These are phyloP conservation scores for Mortierella antarctica DNA, from an alignment of 192 early-diverging fungal species.

Conservation along the genomic window DNA sequence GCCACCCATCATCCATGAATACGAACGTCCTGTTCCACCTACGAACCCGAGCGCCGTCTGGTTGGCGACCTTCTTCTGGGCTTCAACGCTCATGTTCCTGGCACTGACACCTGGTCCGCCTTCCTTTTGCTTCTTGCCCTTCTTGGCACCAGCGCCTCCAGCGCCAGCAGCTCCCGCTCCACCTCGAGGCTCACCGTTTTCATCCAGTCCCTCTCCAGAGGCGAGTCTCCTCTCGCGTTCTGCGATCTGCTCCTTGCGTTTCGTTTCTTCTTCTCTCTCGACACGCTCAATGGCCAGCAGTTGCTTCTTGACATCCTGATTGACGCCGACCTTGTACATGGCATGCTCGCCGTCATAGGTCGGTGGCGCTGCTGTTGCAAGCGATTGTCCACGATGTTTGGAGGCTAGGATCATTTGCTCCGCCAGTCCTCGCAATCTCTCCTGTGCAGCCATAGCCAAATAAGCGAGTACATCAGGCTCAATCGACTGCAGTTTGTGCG, in stretches of 20 bases:
- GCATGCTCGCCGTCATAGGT: conserved; percentile 65
- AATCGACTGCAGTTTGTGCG: conserved; percentile 54
- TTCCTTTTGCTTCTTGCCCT: conserved; percentile 36
- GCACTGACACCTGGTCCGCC: conserved; percentile 58
- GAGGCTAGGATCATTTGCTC: conserved; percentile 78
- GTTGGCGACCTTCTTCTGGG: conserved; percentile 47
- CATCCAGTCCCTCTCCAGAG: conserved; percentile 37
- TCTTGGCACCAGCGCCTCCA: conserved; percentile 15
- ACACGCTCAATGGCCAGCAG: conserved; percentile 76
- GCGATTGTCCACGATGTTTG: conserved; percentile 74
- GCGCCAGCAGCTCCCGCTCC: conserved; percentile 13
- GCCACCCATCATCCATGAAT: conserved; percentile 51
- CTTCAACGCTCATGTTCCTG: conserved; percentile 52
- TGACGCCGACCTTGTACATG: conserved; percentile 73
- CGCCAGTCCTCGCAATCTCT: conserved; percentile 69
- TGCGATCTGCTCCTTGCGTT: conserved; percentile 59
- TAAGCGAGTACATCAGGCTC: conserved; percentile 71
- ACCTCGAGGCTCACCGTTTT: conserved; percentile 38
- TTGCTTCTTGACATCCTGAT: conserved; percentile 76
- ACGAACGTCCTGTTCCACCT: conserved; percentile 41
- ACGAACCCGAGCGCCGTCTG: conserved; percentile 46
- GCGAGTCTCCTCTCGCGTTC: conserved; percentile 58
- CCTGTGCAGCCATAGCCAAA: conserved; percentile 75
- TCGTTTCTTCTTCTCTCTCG: conserved; percentile 72
- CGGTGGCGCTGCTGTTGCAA: conserved; percentile 69